Base-by-base conservation (phyloP, 2,329 filamentous ascomycete species). In the Claviceps capensis region DNA sequence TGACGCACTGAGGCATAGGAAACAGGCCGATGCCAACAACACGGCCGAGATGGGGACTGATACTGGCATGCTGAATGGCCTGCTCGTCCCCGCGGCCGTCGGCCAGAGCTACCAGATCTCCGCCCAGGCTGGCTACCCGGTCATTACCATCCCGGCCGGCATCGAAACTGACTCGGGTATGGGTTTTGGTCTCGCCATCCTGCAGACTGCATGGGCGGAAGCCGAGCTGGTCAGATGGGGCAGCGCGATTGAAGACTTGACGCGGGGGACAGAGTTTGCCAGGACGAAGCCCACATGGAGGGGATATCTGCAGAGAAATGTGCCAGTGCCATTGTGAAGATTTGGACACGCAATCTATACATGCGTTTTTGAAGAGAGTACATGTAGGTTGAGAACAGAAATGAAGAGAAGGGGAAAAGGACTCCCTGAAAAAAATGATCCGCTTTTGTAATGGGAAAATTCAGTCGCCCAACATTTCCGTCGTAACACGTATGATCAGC, bases 101-200 rank as follows among this genome's bases (percentile, higher is more conserved):
- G 84, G 76, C 0, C 82, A 86, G 63, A 77, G 78, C 4, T 80
- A 80, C 55, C 80, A 86, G 65, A 77, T 86, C 54, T 81, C 83
- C 0, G 85, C 86, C 0, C 83, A 88, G 66, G 86, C 85, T 5
- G 84, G 85, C 0, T 89, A 88, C 61, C 85, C 85, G 0, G 74
- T 86, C 61, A 72, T 88, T 49, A 86, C 84, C 0, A 62, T 89
- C 1, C 85, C 85, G 0, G 81, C 75, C 0, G 81, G 81, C 1
- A 68, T 79, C 5, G 71, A 76, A 56, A 66, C 62, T 13, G 75
- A 73, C 3, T 69, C 66, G 2, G 77, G 78, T 6, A 81, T 83
- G 76, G 79, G 79, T 0, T 81, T 80, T 55, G 79, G 80, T 1
- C 62, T 85, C 26, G 78, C 72, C 0, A 68, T 85, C 63, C 65